Conservation (phyloP, 2,329 filamentous ascomycete genomes). For the Aspergillus arachidicola region DNA sequence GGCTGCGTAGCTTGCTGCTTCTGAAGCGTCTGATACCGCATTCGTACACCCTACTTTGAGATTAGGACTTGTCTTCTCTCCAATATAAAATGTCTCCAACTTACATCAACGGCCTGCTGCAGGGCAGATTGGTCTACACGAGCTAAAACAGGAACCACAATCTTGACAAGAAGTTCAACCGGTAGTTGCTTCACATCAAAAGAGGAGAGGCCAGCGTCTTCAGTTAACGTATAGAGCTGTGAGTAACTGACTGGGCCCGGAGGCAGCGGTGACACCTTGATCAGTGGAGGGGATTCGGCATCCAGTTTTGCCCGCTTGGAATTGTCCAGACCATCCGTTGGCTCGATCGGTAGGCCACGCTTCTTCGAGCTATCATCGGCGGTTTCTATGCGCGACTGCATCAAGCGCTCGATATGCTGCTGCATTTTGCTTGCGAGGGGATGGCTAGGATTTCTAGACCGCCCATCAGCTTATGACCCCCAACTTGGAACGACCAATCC, state of each 20-base stretch:
- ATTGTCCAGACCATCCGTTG: constrained; percentile 70
- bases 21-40: constrained; percentile 39
- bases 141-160: constrained; percentile 77
- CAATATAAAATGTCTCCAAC: constrained; percentile 15
- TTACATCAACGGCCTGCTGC: constrained; percentile 71
- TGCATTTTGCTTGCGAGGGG: constrained; percentile 77
- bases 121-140: constrained; percentile 70
- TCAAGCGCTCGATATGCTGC: constrained; percentile 80
- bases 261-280: constrained; percentile 69
- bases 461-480: constrained; percentile 23
- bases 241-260: constrained; percentile 77
- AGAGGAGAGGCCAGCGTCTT: constrained; percentile 69
- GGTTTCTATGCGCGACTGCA: constrained; percentile 74
- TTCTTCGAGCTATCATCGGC: constrained; percentile 79
- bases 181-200: constrained; percentile 86
- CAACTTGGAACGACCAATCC: background rate
- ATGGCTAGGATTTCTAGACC: constrained; percentile 73
- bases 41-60: constrained; percentile 39
- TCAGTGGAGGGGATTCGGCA: constrained; percentile 50
- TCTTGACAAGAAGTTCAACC: constrained; percentile 72
- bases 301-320: constrained; percentile 80
- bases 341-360: constrained; percentile 70
- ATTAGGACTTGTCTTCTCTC: constrained; percentile 15
- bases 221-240: constrained; percentile 83
- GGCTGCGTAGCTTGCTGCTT: constrained; percentile 39